Percentiles rank a stretch among this genome's conserved stretches.
Conservation (phyloP, 305 asterid genomes). For the Fraxinus angustifolia region DNA sequence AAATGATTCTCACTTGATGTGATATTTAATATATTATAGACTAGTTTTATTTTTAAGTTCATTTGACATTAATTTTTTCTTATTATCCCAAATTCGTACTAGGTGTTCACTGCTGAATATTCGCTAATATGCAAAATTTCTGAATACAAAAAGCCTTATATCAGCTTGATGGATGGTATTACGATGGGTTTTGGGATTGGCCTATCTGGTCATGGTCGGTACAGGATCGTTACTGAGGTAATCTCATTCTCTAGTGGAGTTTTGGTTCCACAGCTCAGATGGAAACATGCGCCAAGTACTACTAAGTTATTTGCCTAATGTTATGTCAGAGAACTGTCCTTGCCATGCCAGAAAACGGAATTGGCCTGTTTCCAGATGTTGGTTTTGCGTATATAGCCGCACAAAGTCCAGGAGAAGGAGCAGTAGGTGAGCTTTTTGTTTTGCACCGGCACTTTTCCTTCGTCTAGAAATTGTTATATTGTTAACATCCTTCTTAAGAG, state of each 20-base stretch:
- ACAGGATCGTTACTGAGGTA: slow-evolving; percentile 90
- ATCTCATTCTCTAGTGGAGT: slow-evolving; percentile 22
- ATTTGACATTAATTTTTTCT: slow-evolving; percentile 8
- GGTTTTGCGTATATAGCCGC: slow-evolving; percentile 95
- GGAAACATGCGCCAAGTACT: neutral
- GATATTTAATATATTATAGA: too few species aligned
- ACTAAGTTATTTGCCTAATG: slow-evolving; percentile 16
- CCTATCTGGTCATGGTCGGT: slow-evolving; percentile 88
- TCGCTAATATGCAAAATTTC: slow-evolving; percentile 84
- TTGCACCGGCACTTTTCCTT: neutral
- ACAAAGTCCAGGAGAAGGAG: slow-evolving; percentile 92
- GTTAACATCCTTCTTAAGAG: neutral
- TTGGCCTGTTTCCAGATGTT: slow-evolving; percentile 94
- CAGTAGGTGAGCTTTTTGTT: slow-evolving; percentile 62
- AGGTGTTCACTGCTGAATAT: slow-evolving; percentile 93
- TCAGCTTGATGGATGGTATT: slow-evolving; percentile 92
- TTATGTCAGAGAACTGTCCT: slow-evolving; percentile 76
- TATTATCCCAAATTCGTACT: slow-evolving; percentile 22
- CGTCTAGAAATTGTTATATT: neutral
- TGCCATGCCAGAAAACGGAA: slow-evolving; percentile 98
- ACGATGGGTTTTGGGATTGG: slow-evolving; percentile 99
- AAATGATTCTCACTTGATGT: too few species aligned
- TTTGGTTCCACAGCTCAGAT: slow-evolving; percentile 5
- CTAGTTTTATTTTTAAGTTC: neutral
- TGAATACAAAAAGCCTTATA: slow-evolving; percentile 87